Conservation (phyloP, 2,329 filamentous ascomycete species). For the Sporothrix brasiliensis region DNA sequence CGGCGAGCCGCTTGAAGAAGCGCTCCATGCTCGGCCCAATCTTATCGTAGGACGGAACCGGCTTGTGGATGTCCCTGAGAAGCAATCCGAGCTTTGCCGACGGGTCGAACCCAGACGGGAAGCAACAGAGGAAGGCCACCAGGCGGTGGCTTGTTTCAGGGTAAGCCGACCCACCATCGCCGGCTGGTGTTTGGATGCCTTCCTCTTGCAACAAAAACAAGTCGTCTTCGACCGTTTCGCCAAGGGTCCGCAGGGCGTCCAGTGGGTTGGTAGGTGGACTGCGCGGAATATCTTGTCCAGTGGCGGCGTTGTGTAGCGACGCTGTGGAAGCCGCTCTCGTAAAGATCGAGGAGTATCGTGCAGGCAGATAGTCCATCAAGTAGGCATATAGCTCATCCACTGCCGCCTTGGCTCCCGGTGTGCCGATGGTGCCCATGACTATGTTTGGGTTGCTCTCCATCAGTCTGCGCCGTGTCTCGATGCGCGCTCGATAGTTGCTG, state of each 20-base stretch:
- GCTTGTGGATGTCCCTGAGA: conserved; percentile 54
- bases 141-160: conserved; percentile 43
- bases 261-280: conserved; percentile 40
- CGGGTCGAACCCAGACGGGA: conserved; percentile 57
- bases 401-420: conserved; percentile 44
- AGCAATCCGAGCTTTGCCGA: conserved; percentile 53
- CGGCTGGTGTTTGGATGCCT: not conserved
- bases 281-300: conserved; percentile 41
- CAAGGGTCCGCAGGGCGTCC: conserved; percentile 37
- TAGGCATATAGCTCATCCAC: conserved; percentile 40
- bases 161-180: conserved; percentile 38
- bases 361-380: conserved; percentile 29
- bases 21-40: conserved; percentile 59
- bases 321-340: conserved; percentile 39
- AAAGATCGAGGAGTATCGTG: conserved; percentile 46
- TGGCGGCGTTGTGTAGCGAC: conserved; percentile 47
- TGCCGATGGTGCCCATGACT: conserved; percentile 43
- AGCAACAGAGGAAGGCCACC: conserved; percentile 56
- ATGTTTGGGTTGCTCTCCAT: conserved; percentile 46
- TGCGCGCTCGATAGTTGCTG: conserved; percentile 51
- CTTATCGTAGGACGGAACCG: conserved; percentile 58
- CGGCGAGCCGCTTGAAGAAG: conserved; percentile 53
- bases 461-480: conserved; percentile 47
- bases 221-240: conserved; percentile 59
- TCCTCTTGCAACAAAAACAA: conserved; percentile 53